phyloP scores from a whole-genome alignment of 371 early-diverging fungal genomes.

The Rhizopus stolonifer region DNA sequence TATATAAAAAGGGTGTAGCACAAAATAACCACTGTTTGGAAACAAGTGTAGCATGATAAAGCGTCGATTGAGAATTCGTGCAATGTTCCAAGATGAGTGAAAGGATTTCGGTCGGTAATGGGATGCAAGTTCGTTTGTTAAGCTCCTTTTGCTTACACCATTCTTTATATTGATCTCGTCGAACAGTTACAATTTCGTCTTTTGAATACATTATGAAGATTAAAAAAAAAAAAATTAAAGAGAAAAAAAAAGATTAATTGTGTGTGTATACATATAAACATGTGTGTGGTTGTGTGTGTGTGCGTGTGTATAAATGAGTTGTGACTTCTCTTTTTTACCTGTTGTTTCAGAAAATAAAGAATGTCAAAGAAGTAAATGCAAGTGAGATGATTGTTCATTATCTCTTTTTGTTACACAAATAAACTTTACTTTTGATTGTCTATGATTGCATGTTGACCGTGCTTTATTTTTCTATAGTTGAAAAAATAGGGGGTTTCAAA shows the following conservation, averaged over 20 bases:
- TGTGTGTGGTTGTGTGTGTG: too few relatives aligned
- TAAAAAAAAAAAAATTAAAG: background rate
- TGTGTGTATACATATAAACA: background rate
- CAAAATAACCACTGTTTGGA: conserved; percentile 57
- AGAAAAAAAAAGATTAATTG: background rate
- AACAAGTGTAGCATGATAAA: conserved; percentile 48
- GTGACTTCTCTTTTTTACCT: too few relatives aligned
- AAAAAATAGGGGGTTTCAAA: too few relatives aligned
- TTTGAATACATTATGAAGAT: background rate
- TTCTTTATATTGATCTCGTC: conserved; percentile 12
- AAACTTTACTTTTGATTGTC: too few relatives aligned
- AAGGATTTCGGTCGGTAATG: conserved; percentile 50
- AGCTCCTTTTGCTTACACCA: conserved; percentile 7
- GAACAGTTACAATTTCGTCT: conserved; percentile 10
- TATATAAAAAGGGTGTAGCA: conserved; percentile 53
- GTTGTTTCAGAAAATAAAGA: too few relatives aligned
- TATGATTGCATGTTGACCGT: too few relatives aligned
- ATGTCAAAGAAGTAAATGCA: too few relatives aligned
- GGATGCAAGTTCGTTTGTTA: conserved; percentile 3
- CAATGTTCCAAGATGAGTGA: conserved; percentile 45
- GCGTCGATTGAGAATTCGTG: conserved; percentile 29
- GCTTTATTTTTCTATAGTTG: too few relatives aligned
- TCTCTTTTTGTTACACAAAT: too few relatives aligned
- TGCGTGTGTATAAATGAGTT: too few relatives aligned
- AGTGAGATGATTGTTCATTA: too few relatives aligned